Base-by-base conservation (phyloP, 345 rosid species). In the Eucalyptus pauciflora region DNA sequence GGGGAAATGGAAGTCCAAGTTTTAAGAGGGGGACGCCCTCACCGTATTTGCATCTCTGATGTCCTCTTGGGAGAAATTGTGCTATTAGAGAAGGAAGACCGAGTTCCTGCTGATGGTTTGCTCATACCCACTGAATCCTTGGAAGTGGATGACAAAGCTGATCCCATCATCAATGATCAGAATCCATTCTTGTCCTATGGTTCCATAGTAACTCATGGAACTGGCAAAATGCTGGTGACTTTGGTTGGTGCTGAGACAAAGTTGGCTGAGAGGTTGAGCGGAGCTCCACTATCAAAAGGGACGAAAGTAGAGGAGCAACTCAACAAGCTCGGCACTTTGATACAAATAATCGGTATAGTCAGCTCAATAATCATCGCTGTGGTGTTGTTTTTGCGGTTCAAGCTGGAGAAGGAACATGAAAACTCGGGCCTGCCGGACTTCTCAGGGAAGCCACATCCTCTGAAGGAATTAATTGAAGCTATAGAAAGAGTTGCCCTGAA, bases 1-100 rank as follows among this genome's bases (percentile, higher is more conserved):
- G 7, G 6, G 43, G 4, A 33, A 69, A 22, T 2, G 80, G 3
- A 3, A 69, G 80, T 69, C 37, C 24, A 17, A 0, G 45, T 69
- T 15, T 15, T 33, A 17, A 69, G 81, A 69, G 81, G 25, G 45
- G 81, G 81, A 69, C 1, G 13, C 45, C 7, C 1, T 33, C 45
- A 9, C 33, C 3, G 4, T 33, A 69, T 33, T 69, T 2, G 81
- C 25, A 69, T 9, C 22, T 17, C 81, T 13, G 25, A 33, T 0
- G 7, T 69, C 1, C 45, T 69, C 7, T 8, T 33, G 45, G 81
- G 81, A 33, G 81, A 69, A 7, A 18, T 69, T 1, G 81, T 69
- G 45, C 25, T 69, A 17, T 69, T 69, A 69, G 45, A 17, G 81
- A 33, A 69, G 81, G 81, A 1, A 17, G 25, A 33, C 24, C 25